Evolutionary conservation across 768 basidiomycete species (phyloP).

Genomic region (Pilatotrama ljubarskyi): DNA sequence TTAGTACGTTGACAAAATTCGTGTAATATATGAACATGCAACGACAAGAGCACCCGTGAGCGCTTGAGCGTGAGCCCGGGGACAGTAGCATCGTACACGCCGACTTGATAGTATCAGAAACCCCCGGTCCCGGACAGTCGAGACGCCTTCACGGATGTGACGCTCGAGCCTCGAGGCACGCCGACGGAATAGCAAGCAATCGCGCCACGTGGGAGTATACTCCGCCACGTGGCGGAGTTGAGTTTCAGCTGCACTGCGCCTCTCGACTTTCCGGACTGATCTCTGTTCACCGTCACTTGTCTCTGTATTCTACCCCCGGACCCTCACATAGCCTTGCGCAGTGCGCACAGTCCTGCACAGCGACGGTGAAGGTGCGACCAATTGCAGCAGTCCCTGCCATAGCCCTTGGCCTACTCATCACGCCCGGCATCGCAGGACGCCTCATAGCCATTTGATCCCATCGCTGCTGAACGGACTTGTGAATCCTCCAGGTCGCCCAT

Average conservation of each 20-base stretch:
- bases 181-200: slow-evolving; percentile 3
- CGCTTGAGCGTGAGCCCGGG: too few relatives aligned
- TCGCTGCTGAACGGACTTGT: slow-evolving; percentile 14
- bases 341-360: slow-evolving; percentile 21
- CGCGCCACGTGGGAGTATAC: slow-evolving; percentile 4
- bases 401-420: slow-evolving; percentile 10
- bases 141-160: too few relatives aligned
- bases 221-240: slow-evolving; percentile 16
- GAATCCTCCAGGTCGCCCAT: slow-evolving; percentile 10
- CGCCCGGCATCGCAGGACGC: slow-evolving; percentile 3
- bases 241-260: neutral
- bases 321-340: slow-evolving; percentile 24
- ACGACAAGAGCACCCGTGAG: too few relatives aligned
- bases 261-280: neutral
- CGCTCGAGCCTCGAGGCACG: neutral
- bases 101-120: too few relatives aligned
- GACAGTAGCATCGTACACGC: too few relatives aligned
- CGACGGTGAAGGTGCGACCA: neutral
- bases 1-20: neutral
- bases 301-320: slow-evolving; percentile 18
- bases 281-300: neutral
- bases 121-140: too few relatives aligned
- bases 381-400: neutral
- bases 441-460: slow-evolving; percentile 24
- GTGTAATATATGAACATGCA: neutral